phyloP scores from a whole-genome alignment of 148 eudicot genomes.

The Rhododendron ovatum region DNA sequence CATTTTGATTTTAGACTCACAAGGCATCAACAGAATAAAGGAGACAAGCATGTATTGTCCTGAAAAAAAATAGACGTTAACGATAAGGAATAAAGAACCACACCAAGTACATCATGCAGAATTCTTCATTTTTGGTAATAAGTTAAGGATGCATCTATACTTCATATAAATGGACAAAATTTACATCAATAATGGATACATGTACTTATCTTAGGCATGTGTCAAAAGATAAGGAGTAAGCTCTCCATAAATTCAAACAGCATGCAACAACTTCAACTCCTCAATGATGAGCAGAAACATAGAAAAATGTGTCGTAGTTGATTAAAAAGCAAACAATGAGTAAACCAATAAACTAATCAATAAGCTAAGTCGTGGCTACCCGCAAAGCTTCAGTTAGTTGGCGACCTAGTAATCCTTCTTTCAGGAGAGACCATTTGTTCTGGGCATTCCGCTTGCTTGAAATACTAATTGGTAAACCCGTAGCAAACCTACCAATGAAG shows the following conservation, averaged over 20 bases:
- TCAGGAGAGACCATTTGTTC: conserved; percentile 77
- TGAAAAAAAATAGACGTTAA: not conserved
- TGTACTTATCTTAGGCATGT: not conserved
- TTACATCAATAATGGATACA: not conserved
- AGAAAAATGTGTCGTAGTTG: not conserved
- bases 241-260: not conserved
- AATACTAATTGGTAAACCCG: conserved; percentile 64
- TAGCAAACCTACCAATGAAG: conserved; percentile 75
- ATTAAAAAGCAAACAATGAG: not conserved
- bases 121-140: not conserved
- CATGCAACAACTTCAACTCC: not conserved
- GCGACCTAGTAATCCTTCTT: conserved; percentile 79
- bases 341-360: not conserved
- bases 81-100: not conserved
- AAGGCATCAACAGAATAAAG: not conserved
- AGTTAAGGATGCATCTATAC: not conserved
- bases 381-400: conserved; percentile 53
- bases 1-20: not conserved
- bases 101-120: not conserved
- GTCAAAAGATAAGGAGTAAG: not conserved
- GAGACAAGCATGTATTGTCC: not conserved
- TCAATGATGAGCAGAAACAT: not conserved
- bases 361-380: conserved; percentile 33
- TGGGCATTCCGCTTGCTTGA: conserved; percentile 74
- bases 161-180: not conserved